Conservation (phyloP, 768 basidiomycete genomes). For the Mrakia hoshinonis region DNA sequence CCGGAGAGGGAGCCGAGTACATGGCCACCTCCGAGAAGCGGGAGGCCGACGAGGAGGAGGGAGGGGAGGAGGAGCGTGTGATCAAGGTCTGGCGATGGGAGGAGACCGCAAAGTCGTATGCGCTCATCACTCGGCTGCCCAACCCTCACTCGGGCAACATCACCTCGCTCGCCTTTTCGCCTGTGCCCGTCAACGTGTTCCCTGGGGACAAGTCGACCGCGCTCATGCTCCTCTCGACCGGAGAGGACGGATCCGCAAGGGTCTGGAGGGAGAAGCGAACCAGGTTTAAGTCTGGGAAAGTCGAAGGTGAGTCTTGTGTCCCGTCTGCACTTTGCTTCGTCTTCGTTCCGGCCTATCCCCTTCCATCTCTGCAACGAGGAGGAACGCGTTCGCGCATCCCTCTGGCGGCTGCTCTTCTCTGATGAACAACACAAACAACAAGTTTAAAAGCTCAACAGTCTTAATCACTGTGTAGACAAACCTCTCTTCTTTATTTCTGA, state of each 20-base stretch:
- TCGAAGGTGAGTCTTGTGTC: constrained; percentile 48
- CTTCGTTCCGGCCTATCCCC: too few species aligned
- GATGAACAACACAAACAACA: constrained; percentile 40
- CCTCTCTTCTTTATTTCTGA: constrained; percentile 41
- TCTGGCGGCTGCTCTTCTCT: constrained; percentile 12
- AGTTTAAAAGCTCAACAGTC: constrained; percentile 43
- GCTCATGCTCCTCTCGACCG: constrained; percentile 59
- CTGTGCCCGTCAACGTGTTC: constrained; percentile 36
- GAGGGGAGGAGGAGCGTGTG: constrained; percentile 52
- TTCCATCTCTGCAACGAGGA: neutral
- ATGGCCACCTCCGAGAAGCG: constrained; percentile 82
- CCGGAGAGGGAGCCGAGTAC: constrained; percentile 58
- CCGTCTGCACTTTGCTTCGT: neutral
- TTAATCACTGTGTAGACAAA: constrained; percentile 38
- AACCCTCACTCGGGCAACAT: constrained; percentile 63
- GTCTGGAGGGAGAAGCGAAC: constrained; percentile 29
- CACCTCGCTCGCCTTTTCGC: constrained; percentile 62
- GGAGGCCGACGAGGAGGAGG: constrained; percentile 57
- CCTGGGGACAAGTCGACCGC: constrained; percentile 34
- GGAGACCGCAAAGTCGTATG: constrained; percentile 44
- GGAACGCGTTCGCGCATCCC: neutral
- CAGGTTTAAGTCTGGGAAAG: constrained; percentile 24
- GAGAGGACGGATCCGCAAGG: constrained; percentile 54
- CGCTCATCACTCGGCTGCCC: constrained; percentile 79
- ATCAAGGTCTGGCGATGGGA: constrained; percentile 91